These are phyloP conservation scores for Cicer cuneatum DNA, from an alignment of 306 rosid species.

Conservation along the genomic window DNA sequence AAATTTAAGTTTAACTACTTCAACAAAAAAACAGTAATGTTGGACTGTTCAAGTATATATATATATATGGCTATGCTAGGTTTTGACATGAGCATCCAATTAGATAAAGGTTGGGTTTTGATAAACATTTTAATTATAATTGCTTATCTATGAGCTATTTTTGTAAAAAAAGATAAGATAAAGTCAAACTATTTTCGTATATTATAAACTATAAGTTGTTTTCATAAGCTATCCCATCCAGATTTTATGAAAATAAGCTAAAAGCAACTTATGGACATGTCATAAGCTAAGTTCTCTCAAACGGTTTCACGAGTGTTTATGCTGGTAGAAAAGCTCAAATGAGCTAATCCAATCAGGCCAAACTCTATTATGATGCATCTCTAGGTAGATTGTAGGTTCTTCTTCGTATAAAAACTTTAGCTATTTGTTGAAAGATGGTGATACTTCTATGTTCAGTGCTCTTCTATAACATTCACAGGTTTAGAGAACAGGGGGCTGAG, in stretches of 20 bases:
- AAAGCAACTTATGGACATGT: too few relatives aligned
- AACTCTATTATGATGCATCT: conserved; percentile 12
- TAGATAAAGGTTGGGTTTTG: background rate
- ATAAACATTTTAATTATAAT: too few relatives aligned
- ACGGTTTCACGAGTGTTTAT: too few relatives aligned
- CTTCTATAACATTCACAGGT: conserved; percentile 2
- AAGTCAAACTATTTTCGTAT: too few relatives aligned
- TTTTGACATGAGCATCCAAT: conserved; percentile 22
- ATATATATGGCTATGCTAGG: background rate
- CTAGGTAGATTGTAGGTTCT: conserved; percentile 2
- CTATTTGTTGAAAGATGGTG: background rate
- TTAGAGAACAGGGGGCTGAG: background rate
- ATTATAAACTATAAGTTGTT: too few relatives aligned
- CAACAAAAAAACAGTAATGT: background rate
- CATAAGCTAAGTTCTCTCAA: too few relatives aligned
- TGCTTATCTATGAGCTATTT: too few relatives aligned
- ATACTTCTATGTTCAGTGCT: background rate
- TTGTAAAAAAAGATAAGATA: too few relatives aligned
- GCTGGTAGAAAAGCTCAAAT: too few relatives aligned
- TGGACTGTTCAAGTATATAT: background rate
- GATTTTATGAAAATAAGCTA: too few relatives aligned
- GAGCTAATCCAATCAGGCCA: too few relatives aligned
- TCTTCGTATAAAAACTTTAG: conserved; percentile 22
- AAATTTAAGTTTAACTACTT: background rate
- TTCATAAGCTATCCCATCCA: too few relatives aligned